These are phyloP conservation scores for Saururus chinensis DNA, from an alignment of 164 flowering plant species.

Conservation along the genomic window DNA sequence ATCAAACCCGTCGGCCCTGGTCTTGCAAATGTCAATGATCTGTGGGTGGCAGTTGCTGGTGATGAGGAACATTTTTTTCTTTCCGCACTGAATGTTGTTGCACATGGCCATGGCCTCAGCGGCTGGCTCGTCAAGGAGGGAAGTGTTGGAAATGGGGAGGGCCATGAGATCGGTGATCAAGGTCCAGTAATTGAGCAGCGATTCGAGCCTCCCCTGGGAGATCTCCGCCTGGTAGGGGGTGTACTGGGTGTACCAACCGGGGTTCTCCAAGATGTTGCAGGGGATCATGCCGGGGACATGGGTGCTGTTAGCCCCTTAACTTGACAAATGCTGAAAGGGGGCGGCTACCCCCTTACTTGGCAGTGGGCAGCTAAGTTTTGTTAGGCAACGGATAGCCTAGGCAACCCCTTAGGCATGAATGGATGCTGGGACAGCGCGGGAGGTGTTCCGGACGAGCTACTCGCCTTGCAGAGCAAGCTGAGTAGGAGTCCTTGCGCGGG, in stretches of 20 bases:
- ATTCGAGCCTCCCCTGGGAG: conserved; percentile 86
- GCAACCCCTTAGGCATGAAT: no score
- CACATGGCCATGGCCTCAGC: conserved; percentile 99
- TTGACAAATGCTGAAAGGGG: no score
- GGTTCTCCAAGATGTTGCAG: conserved; percentile 96
- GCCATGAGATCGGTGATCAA: conserved; percentile 87
- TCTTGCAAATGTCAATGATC: conserved; percentile 80
- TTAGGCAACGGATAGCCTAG: no score
- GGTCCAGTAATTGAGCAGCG: conserved; percentile 80
- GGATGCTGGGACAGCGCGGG: no score
- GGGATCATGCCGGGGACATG: conserved; percentile 74
- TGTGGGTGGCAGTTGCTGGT: conserved; percentile 91
- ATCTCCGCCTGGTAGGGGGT: conserved; percentile 99
- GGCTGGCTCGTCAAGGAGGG: conserved; percentile 91
- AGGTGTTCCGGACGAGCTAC: no score
- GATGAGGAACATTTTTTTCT: conserved; percentile 81
- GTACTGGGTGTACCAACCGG: conserved; percentile 98
- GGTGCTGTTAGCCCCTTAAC: no score
- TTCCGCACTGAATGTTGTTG: conserved; percentile 67
- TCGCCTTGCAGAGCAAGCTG: no score
- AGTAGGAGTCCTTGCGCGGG: no score
- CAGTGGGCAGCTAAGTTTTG: no score
- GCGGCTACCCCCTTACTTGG: no score
- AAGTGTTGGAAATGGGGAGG: conserved; percentile 96
- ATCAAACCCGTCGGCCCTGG: conserved; percentile 84